phyloP scores from a whole-genome alignment of 163 green algal species.

The Chlamydomonas reinhardtii region DNA sequence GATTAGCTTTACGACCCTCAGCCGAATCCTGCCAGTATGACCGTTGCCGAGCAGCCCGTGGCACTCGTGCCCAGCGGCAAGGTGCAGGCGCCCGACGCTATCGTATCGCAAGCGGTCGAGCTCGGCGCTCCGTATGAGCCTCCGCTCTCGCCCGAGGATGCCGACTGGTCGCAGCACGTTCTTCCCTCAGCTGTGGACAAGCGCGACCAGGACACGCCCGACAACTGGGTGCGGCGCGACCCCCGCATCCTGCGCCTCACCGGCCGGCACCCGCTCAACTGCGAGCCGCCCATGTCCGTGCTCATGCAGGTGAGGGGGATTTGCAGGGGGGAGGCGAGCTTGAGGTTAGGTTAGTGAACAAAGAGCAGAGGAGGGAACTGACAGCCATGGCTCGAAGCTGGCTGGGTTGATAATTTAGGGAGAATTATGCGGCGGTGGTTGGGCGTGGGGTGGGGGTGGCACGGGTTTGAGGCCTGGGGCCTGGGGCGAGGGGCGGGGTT shows the following conservation, averaged over 20 bases:
- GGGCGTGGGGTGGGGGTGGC: no score
- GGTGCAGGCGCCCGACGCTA: background rate
- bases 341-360: no score
- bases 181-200: slow-evolving; percentile 45
- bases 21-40: background rate
- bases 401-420: no score
- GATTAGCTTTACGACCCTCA: no score
- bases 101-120: slow-evolving; percentile 40
- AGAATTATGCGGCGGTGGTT: no score
- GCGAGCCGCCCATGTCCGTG: slow-evolving; percentile 86
- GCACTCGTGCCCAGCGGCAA: no score
- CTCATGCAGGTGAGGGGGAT: slow-evolving; percentile 61
- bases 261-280: slow-evolving; percentile 96
- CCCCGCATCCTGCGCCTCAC: slow-evolving; percentile 91
- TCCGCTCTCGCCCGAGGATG: slow-evolving; percentile 25
- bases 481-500: no score
- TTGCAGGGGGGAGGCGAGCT: no score
- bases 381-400: no score
- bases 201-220: slow-evolving; percentile 83
- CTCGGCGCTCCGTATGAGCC: slow-evolving; percentile 56
- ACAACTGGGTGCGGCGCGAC: slow-evolving; percentile 89
- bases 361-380: no score
- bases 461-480: no score
- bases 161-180: slow-evolving; percentile 56
- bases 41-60: background rate